Percentiles rank a stretch among this genome's conserved stretches.
Evolutionary conservation across 140 eudicot species (phyloP).

Genomic region (Stevia rebaudiana): DNA sequence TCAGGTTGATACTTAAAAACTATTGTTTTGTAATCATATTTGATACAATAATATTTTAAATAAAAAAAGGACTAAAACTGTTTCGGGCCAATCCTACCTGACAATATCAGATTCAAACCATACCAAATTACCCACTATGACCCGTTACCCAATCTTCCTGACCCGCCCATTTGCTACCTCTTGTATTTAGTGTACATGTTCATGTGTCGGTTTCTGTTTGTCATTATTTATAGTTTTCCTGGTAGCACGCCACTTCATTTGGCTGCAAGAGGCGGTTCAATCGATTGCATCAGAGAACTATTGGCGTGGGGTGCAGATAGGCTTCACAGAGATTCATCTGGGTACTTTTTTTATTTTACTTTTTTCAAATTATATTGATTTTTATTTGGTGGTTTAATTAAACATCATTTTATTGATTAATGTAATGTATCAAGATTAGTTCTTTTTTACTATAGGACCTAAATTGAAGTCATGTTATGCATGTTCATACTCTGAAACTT

Average conservation of each 20-base stretch:
- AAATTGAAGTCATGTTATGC: constrained; percentile 2
- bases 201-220: background rate
- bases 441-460: background rate
- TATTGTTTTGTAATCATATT: background rate
- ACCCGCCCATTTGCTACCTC: background rate
- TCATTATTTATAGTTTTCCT: constrained; percentile 39
- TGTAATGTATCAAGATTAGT: constrained; percentile 13
- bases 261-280: constrained; percentile 89
- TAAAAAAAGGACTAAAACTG: background rate
- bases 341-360: too few relatives aligned
- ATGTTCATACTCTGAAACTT: background rate
- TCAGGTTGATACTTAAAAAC: background rate
- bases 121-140: background rate
- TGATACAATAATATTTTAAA: background rate
- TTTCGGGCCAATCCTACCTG: background rate
- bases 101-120: background rate
- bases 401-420: background rate
- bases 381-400: constrained; percentile 4
- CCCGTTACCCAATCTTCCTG: background rate
- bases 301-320: constrained; percentile 96
- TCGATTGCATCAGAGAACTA: constrained; percentile 84
- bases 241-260: constrained; percentile 95
- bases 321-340: constrained; percentile 73
- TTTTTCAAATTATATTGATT: background rate
- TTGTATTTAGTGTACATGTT: background rate